Evolutionary conservation across 1,139 yeast species (phyloP), one percentile per base, ranked within the genome.

Genomic region (Entelexis paramagnoliae): DNA sequence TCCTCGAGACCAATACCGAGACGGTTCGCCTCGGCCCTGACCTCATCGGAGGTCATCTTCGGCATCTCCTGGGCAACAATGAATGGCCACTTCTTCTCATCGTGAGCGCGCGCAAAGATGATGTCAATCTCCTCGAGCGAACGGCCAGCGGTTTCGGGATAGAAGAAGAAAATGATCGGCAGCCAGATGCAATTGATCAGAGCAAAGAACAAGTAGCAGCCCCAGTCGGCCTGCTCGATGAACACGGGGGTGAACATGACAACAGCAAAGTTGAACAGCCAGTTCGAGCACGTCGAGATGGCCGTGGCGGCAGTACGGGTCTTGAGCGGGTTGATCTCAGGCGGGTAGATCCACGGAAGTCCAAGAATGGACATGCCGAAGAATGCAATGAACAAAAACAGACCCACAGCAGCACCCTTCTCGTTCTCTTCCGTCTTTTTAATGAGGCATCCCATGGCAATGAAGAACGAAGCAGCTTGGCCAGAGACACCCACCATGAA

Each of bases 371-470:
- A 76, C 65, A 75, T 70, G 6, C 79, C 81, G 58, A 77, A 77
- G 71, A 75, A 76, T 46, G 70, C 63, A 59, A 75, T 76, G 63
- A 75, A 78, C 56, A 76, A 66, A 71, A 71, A 77, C 55, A 77
- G 84, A 53, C 95, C 95, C 51, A 83, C 79, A 4, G 91, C 94
- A 51, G 60, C 62, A 56, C 62, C 62, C 58, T 59, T 59, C 53
- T 52, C 49, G 40, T 50, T 51, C 38, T 56, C 68, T 19, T 22
- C 29, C 24, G 49, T 51, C 8, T 16, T 6, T 3, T 32, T 14
- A 11, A 43, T 24, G 83, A 86, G 81, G 56, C 85, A 79, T 51
- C 85, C 75, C 60, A 89, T 81, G 52, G 91, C 78, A 34, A 87
- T 81, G 59, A 84, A 77, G 40, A 87, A 69, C 79, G 95, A 70